Base-by-base conservation (phyloP, 106 monocot genomes). In the Gastrodia elata region DNA sequence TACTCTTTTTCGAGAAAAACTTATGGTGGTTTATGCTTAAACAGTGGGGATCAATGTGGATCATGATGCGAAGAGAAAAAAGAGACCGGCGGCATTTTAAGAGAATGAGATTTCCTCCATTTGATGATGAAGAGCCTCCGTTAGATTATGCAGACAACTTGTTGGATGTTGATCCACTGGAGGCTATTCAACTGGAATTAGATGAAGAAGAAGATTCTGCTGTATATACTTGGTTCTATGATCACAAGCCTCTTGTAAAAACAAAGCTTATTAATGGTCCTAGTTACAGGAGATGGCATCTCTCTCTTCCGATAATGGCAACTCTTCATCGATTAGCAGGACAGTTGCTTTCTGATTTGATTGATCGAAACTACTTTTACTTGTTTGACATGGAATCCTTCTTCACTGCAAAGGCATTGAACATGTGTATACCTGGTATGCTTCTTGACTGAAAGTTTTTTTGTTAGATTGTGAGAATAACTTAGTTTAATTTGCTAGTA, bases 31-130 rank as follows among this genome's bases (percentile, higher is more conserved):
- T 43, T 68, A 18, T 56, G 20, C 38, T 67, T 65, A 2, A 57
- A 15, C 77, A 97, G 93, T 98, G 97, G 97, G 96, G 97, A 52
- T 88, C 97, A 28, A 98, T 98, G 97, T 98, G 97, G 97, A 98
- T 98, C 74, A 98, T 98, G 97, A 98, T 98, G 97, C 82, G 97
- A 37, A 86, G 97, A 79, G 96, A 97, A 80, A 98, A 97, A 80
- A 88, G 97, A 68, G 97, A 98, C 44, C 65, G 97, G 36, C 44
- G 97, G 0, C 97, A 93, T 73, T 98, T 98, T 65, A 98, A 98
- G 82, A 80, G 97, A 79, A 98, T 98, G 97, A 78, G 97, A 8
- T 98, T 98, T 82, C 97, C 97, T 76, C 97, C 97, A 61, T 98
- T 98, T 84, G 97, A 98, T 79, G 97, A 98, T 80, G 97, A 98